Evolutionary conservation across 2,329 filamentous ascomycete genomes (phyloP), one percentile per base, ranked within the genome.

Genomic region (Hortaea sp.): DNA sequence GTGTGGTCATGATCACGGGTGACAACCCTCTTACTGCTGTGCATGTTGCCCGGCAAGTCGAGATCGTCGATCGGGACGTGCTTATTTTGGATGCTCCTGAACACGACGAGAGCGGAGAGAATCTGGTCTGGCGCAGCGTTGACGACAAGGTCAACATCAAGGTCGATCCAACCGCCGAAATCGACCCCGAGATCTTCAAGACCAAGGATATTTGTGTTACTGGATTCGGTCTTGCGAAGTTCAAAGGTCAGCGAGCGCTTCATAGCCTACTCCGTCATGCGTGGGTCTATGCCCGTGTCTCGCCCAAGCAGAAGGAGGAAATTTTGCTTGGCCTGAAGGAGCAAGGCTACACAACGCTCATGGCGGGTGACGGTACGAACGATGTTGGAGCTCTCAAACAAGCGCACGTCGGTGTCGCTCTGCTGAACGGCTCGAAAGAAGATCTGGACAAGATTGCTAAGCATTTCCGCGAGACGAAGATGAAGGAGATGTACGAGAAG

Each of bases 401-500:
- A 70, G 92, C 92, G 37, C 92, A 98, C 63, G 88, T 98, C 53
- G 92, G 92, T 68, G 86, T 98, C 52, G 92, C 92, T 20, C 80
- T 98, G 42, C 79, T 98, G 56, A 98, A 98, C 67, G 92, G 92
- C 52, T 94, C 89, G 1, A 84, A 82, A 55, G 86, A 97, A 20
- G 92, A 97, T 63, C 77, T 98, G 45, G 83, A 82, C 47, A 88
- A 84, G 64, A 98, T 98, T 58, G 84, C 85, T 28, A 92, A 97
- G 62, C 89, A 98, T 67, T 83, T 85, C 60, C 84, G 92, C 57
- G 94, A 88, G 66, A 94, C 84, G 37, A 94, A 88, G 75, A 94
- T 98, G 86, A 97, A 95, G 76, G 89, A 95, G 54, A 79, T 98
- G 53, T 98, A 98, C 65, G 88, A 97, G 71, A 97, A 98, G 74